phyloP scores from a whole-genome alignment of 2,329 filamentous ascomycete genomes.

The Trichothecium roseum region DNA sequence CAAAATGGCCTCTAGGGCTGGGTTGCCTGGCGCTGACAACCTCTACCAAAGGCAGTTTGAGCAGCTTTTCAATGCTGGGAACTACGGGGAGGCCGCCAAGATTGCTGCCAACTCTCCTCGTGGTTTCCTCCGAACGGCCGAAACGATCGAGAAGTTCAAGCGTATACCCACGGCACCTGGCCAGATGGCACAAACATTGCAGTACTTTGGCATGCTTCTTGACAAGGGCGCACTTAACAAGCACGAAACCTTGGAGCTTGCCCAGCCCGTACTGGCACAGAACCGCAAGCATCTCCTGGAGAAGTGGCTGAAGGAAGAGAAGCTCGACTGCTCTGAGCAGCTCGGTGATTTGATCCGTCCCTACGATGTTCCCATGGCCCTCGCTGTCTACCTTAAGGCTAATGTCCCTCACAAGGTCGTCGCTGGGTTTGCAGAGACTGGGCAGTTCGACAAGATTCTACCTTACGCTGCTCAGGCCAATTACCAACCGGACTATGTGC shows the following conservation, averaged over 20 bases:
- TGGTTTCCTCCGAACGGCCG: slow-evolving; percentile 85
- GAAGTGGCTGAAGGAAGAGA: slow-evolving; percentile 96
- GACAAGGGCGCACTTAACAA: slow-evolving; percentile 91
- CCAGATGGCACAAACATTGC: slow-evolving; percentile 86
- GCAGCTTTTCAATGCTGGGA: slow-evolving; percentile 67
- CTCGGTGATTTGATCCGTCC: slow-evolving; percentile 87
- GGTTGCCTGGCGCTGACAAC: slow-evolving; percentile 86
- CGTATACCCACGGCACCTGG: slow-evolving; percentile 67
- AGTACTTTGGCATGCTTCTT: slow-evolving; percentile 95
- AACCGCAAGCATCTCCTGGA: slow-evolving; percentile 92
- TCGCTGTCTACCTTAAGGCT: slow-evolving; percentile 83
- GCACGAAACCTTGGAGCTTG: slow-evolving; percentile 88
- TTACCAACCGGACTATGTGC: slow-evolving; percentile 93
- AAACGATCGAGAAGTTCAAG: slow-evolving; percentile 97
- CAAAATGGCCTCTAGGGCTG: slow-evolving; percentile 90
- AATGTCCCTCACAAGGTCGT: slow-evolving; percentile 91
- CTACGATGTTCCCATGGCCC: slow-evolving; percentile 79
- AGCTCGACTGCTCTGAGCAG: slow-evolving; percentile 92
- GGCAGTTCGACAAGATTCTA: slow-evolving; percentile 94
- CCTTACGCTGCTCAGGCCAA: slow-evolving; percentile 77
- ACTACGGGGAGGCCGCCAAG: slow-evolving; percentile 84
- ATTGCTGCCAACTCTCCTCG: slow-evolving; percentile 93
- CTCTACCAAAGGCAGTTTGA: slow-evolving; percentile 92
- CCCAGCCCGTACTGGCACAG: slow-evolving; percentile 83
- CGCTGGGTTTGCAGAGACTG: slow-evolving; percentile 86